A percentile compares a stretch with the other conserved stretches of the same genome.
phyloP scores from a whole-genome alignment of 345 rosid genomes.

The Diplotaxis tenuifolia region DNA sequence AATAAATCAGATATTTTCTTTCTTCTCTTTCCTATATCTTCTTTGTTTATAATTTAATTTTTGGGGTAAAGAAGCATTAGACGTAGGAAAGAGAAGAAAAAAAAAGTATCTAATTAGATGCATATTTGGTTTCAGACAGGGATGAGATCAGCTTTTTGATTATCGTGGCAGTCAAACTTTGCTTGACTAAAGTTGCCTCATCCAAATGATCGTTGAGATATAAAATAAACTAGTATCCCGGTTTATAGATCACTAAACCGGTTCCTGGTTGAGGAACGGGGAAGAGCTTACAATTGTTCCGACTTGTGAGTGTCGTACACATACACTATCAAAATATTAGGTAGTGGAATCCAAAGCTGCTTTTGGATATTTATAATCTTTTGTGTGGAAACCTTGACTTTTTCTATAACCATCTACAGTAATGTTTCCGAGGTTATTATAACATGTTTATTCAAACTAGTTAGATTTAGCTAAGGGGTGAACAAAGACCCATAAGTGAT shows the following conservation, averaged over 20 bases:
- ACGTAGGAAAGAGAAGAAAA: no score
- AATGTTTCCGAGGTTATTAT: not conserved
- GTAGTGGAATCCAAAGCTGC: slow-evolving; percentile 34
- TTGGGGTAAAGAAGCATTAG: no score
- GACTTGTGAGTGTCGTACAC: slow-evolving; percentile 18
- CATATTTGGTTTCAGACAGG: no score
- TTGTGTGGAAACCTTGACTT: not conserved
- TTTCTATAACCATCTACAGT: not conserved
- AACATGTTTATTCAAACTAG: slow-evolving; percentile 6
- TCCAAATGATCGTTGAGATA: slow-evolving; percentile 8
- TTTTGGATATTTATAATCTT: not conserved
- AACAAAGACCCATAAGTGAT: slow-evolving; percentile 14
- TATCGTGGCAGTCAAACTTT: no score
- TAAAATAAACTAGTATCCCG: not conserved
- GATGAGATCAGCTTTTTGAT: no score
- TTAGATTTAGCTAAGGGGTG: not conserved
- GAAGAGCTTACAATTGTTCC: not conserved
- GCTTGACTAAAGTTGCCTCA: slow-evolving; percentile 44
- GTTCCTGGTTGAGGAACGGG: not conserved
- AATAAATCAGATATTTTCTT: no score
- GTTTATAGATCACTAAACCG: slow-evolving; percentile 3
- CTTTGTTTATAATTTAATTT: no score
- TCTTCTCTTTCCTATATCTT: no score
- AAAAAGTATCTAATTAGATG: no score
- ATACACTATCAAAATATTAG: slow-evolving; percentile 9